Base-by-base conservation (phyloP, 371 early-diverging fungal species). In the Mortierella sp. region DNA sequence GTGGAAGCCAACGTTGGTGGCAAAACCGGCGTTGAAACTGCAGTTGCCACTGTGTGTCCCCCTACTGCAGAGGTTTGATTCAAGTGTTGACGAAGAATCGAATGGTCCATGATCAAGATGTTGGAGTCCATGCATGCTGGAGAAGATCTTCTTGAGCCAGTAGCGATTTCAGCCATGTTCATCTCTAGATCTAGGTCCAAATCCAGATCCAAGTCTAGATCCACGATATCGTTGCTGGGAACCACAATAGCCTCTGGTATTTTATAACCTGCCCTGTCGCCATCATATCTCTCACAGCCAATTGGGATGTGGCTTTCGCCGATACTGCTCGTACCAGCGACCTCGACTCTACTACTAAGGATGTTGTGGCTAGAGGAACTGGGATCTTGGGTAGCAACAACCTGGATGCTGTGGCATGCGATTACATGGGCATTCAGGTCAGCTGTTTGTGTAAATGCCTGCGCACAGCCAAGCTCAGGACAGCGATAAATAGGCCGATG, bases 391-490 rank as follows among this genome's bases (percentile, higher is more conserved):
- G 37, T 37, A 9, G 9, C 37, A 37, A 37, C 37, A 9, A 37
- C 9, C 37, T 37, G 37, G 37, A 9, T 37, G 9, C 37, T 37
- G 9, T 37, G 37, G 9, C 37, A 37, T 37, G 37, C 37, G 9
- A 37, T 37, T 3, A 75, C 70, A 21, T 75, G 75, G 14, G 46
- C 46, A 28, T 70, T 70, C 7, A 75, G 70, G 19, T 45, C 62
- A 19, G 30, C 29, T 14, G 70, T 57, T 0, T 70, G 70, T 25
- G 66, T 59, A 56, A 66, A 75, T 19, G 57, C 47, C 4, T 70
- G 70, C 16, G 66, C 62, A n/a, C 75, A 75, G 5, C 70, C 75
- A 18, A 66, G 37, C 46, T 66, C 70, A 2, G 75, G 70, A 19
- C 75, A 75, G 14, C 28, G 70, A 25, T 58, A 66, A 5, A 62